Percentiles rank a stretch among this genome's conserved stretches.
These are phyloP conservation scores for Tolypocladium cylindrosporum DNA, from an alignment of 2,329 filamentous ascomycete genomes.

Conservation along the genomic window DNA sequence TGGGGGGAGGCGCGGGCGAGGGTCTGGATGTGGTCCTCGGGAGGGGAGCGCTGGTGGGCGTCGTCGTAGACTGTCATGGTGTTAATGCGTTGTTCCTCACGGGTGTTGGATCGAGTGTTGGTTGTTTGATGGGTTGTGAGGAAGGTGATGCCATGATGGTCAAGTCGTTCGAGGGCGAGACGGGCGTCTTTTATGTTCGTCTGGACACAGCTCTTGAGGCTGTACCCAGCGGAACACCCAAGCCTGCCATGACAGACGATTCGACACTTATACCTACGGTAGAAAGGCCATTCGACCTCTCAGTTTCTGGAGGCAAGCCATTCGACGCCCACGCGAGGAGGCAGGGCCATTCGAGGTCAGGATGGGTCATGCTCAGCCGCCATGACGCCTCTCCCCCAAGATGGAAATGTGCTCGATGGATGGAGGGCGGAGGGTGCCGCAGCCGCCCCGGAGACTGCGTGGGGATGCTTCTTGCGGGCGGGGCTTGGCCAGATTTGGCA, in stretches of 20 bases:
- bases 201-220: background rate
- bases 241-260: background rate
- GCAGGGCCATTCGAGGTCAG: background rate
- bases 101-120: too few relatives aligned
- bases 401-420: background rate
- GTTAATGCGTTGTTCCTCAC: background rate
- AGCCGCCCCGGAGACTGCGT: background rate
- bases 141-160: background rate
- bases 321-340: background rate
- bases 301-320: background rate
- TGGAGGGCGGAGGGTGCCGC: background rate
- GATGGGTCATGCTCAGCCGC: background rate
- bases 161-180: background rate
- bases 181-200: background rate
- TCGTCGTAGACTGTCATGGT: slow-evolving; percentile 2
- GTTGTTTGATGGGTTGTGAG: too few relatives aligned
- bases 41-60: background rate
- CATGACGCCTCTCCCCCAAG: background rate
- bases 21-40: slow-evolving; percentile 4
- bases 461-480: too few relatives aligned
- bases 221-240: background rate
- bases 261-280: background rate
- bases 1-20: background rate
- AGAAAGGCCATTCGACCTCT: background rate
- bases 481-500: too few relatives aligned